These are phyloP conservation scores for Xylaria sp. DNA, from an alignment of 2,329 filamentous ascomycete species.

Conservation along the genomic window DNA sequence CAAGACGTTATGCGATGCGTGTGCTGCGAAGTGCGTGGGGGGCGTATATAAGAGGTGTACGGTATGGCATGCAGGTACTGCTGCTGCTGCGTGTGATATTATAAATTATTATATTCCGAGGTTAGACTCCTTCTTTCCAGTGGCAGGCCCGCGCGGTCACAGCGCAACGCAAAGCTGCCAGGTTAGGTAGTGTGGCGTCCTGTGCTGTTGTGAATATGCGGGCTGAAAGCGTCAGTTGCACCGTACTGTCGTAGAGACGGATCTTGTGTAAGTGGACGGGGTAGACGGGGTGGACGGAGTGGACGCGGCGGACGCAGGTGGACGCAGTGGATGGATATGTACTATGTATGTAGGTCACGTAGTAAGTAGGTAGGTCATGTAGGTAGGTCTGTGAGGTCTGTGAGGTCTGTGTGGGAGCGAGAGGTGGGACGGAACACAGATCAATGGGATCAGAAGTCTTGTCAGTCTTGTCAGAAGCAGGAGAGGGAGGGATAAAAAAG, in stretches of 20 bases:
- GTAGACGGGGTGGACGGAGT: not conserved
- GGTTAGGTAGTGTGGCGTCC: conserved; percentile 13
- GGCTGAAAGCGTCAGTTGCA: conserved; percentile 11
- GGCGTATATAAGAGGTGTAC: not conserved
- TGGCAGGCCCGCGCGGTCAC: conserved; percentile 20
- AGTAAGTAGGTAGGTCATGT: not conserved
- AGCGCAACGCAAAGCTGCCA: not conserved
- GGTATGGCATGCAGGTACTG: no score
- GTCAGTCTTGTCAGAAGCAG: no score
- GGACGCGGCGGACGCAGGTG: conserved; percentile 1
- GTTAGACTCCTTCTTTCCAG: conserved; percentile 19
- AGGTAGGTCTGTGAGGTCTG: not conserved
- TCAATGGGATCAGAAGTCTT: conserved; percentile 3
- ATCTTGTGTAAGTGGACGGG: conserved; percentile 8
- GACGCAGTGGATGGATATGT: conserved; percentile 8
- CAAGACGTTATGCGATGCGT: not conserved
- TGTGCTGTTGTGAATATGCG: conserved; percentile 18
- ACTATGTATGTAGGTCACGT: no score
- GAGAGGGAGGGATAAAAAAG: conserved; percentile 10
- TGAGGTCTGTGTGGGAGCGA: conserved; percentile 5
- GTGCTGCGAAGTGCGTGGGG: not conserved
- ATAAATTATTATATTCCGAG: no score
- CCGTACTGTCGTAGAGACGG: conserved; percentile 3
- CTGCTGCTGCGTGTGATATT: no score
- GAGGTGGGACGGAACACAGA: conserved; percentile 20